Conservation (phyloP, 208 protist genomes). For the Acanthamoeba sp. region DNA sequence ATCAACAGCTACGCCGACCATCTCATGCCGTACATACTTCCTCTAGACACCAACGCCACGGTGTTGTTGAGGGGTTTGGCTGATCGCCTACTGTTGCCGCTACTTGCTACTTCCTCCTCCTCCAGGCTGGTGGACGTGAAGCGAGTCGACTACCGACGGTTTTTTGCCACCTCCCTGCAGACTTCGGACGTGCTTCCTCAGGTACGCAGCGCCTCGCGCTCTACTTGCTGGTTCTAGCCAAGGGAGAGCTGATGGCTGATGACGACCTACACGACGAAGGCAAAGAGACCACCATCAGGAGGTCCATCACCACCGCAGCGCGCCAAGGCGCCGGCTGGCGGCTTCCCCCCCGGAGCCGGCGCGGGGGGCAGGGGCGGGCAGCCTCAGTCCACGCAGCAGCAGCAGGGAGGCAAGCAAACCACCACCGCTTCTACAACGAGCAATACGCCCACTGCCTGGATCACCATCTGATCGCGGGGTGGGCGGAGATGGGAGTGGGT, state of each 20-base stretch:
- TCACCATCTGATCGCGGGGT: too few relatives aligned
- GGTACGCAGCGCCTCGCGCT: not conserved
- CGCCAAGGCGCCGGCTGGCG: not conserved
- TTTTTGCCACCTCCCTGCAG: conserved; percentile 19
- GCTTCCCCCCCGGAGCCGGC: not conserved
- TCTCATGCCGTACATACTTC: conserved; percentile 25
- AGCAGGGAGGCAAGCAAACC: too few relatives aligned
- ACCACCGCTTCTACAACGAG: too few relatives aligned
- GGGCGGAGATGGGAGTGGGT: too few relatives aligned
- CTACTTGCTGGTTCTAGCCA: not conserved
- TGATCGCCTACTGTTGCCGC: too few relatives aligned
- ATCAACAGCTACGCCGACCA: conserved; percentile 20
- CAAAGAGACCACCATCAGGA: not conserved
- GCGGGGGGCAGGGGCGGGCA: not conserved
- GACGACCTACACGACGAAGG: not conserved
- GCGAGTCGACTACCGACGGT: conserved; percentile 7
- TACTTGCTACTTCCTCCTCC: not conserved
- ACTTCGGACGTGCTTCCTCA: not conserved
- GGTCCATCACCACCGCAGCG: not conserved
- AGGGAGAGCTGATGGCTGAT: too few relatives aligned
- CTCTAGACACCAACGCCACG: too few relatives aligned
- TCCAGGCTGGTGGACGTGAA: conserved; percentile 1
- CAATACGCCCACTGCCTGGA: too few relatives aligned
- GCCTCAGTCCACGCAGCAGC: too few relatives aligned
- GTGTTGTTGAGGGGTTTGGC: too few relatives aligned